These are phyloP conservation scores for Diaporthe vaccinii DNA, from an alignment of 2,329 filamentous ascomycete genomes.

Conservation along the genomic window DNA sequence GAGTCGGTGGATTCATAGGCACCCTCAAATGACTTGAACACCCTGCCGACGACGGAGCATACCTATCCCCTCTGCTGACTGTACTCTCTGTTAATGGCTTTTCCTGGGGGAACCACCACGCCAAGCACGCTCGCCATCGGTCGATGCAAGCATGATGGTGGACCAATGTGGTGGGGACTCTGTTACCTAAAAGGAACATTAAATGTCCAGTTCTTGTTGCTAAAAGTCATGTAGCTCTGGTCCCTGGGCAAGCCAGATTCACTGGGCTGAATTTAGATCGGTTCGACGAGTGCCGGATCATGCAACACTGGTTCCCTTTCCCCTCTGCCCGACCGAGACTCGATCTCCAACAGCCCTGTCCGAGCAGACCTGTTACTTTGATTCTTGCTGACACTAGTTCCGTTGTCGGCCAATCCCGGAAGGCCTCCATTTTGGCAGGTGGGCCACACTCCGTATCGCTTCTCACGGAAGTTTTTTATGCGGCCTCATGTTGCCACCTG, in stretches of 20 bases:
- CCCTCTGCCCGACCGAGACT: slow-evolving; percentile 5
- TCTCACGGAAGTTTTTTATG: neutral
- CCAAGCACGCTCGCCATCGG: slow-evolving; percentile 26
- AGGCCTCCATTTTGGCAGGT: slow-evolving; percentile 3
- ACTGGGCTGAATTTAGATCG: slow-evolving; percentile 24
- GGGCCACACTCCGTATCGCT: neutral
- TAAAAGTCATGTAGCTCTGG: neutral
- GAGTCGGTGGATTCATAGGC: slow-evolving; percentile 1
- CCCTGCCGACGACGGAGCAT: slow-evolving; percentile 28
- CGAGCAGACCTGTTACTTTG: slow-evolving; percentile 2
- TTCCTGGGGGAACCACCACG: slow-evolving; percentile 10
- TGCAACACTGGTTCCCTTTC: neutral
- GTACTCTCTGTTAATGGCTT: neutral
- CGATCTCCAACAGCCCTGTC: slow-evolving; percentile 29
- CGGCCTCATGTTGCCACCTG: neutral
- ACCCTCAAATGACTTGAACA: neutral
- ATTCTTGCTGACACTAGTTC: neutral
- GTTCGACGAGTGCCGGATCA: slow-evolving; percentile 13
- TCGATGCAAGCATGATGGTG: slow-evolving; percentile 28
- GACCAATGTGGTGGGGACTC: slow-evolving; percentile 10
- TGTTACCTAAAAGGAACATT: slow-evolving; percentile 15
- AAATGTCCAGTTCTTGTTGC: neutral
- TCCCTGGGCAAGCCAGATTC: slow-evolving; percentile 9
- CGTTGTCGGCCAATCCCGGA: slow-evolving; percentile 22
- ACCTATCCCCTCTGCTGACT: neutral